Evolutionary conservation across 2,329 filamentous ascomycete species (phyloP), one percentile per base, ranked within the genome.

Genomic region (Pleurostoma richardsiae): DNA sequence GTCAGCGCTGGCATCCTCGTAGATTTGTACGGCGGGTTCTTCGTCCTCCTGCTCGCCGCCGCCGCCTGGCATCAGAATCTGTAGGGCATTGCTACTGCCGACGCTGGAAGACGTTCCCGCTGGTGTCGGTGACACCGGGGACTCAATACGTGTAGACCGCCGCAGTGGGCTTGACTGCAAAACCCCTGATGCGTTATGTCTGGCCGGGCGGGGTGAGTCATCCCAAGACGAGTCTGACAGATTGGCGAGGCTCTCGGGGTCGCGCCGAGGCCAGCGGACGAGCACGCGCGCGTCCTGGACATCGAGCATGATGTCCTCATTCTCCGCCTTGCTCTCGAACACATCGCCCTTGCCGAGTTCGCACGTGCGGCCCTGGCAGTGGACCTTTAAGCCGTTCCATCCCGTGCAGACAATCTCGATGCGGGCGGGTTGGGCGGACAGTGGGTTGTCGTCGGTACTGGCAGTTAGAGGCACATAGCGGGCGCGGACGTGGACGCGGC

Each of bases 321-420:
- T 82, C 61, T 91, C 88, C 30, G 90, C 91, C 68, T 95, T 89
- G 48, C 90, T 95, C 41, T 85, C 86, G 67, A 96, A 97, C 43
- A 82, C 87, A 63, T 96, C 90, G 19, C 88, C 90, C 71, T 96
- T 96, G 53, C 75, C 77, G 59, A 99, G 69, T 55, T 96, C 89
- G 74, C 88, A 92, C 3, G 89, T 86, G 55, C 85, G 83, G 47
- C 90, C 90, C 67, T 92, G 86, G 72, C 90, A 96, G 69, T 96
- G 90, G 56, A 99, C 71, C 71, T 90, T 95, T 54, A 94, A 76
- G 11, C 94, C 94, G 65, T 99, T 99, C 92, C 92, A 97, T 27
- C 94, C 94, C 59, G 87, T 81, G 73, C 94, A 99, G 59, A 89
- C 78, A 57, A 99, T 86, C 66, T 96, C 88, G 41, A 99, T 81